phyloP scores from a whole-genome alignment of 352 stramenopile species.

The Pythium coloratum region DNA sequence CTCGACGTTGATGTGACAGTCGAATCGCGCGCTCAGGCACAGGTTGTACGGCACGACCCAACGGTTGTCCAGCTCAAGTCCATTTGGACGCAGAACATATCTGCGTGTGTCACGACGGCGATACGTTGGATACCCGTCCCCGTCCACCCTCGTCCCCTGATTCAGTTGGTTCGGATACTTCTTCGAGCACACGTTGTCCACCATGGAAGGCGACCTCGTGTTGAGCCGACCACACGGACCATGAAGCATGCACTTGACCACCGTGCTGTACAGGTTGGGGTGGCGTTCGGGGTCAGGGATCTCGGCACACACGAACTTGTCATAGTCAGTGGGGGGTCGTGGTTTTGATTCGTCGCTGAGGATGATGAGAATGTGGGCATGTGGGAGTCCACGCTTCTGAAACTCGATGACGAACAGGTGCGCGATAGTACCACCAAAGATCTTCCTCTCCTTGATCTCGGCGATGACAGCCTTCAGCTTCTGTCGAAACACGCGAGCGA shows the following conservation, averaged over 20 bases:
- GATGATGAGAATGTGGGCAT: slow-evolving; percentile 41
- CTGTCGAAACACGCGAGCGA: slow-evolving; percentile 24
- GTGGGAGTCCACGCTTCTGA: slow-evolving; percentile 42
- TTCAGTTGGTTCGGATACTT: background rate
- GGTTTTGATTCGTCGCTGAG: slow-evolving; percentile 23
- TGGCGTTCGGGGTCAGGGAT: background rate
- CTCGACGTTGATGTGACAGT: slow-evolving; percentile 60
- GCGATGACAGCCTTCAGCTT: slow-evolving; percentile 21
- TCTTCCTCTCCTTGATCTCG: slow-evolving; percentile 24
- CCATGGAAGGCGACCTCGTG: slow-evolving; percentile 1
- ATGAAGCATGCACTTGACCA: slow-evolving; percentile 1
- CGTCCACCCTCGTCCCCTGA: too few relatives aligned
- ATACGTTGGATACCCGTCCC: background rate
- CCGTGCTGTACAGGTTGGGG: background rate
- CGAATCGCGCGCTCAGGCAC: slow-evolving; percentile 48
- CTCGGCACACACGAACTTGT: slow-evolving; percentile 11
- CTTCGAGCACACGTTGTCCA: slow-evolving; percentile 7
- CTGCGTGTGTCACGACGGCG: background rate
- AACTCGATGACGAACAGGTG: slow-evolving; percentile 38
- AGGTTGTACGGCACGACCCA: slow-evolving; percentile 64
- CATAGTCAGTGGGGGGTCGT: background rate
- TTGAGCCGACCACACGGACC: slow-evolving; percentile 1
- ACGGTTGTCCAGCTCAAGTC: slow-evolving; percentile 23
- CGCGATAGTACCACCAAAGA: slow-evolving; percentile 28
- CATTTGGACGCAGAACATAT: too few relatives aligned